Evolutionary conservation across 345 rosid species (phyloP), one percentile per base, ranked within the genome.

Genomic region (Boechera divaricarpa): DNA sequence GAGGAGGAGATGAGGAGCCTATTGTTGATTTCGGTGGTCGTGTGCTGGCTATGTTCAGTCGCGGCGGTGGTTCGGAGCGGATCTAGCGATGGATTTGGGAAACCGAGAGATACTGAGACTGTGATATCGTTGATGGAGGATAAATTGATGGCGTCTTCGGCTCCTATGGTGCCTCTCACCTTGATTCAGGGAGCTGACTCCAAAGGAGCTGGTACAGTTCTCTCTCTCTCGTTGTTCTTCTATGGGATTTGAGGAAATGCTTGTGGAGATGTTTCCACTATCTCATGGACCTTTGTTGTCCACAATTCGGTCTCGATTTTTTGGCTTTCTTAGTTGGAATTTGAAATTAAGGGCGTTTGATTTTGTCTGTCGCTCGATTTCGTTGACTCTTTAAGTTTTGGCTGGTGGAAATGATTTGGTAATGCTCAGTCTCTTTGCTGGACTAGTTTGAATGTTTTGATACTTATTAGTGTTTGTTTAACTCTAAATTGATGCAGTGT

Each of bases 111-210:
- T 7, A 56, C 71, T 3, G 86, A 80, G 18, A 58, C 63, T 2
- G 16, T 55, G 51, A 78, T 85, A 18, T 74, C 87, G 15, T 67
- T 49, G 7, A 31, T 61, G 44, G 86, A 85, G 59, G 67, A 33
- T 2, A 5, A 57, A 15, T 53, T 75, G 81, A 49, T 56, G 78
- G 62, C 31, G 73, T 39, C 56, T 54, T 84, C 31, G 3, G 89
- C 85, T 75, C 74, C 77, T 52, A 82, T 78, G 91, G 88, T 91
- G 13, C 87, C 83, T 45, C 94, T 94, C 67, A 87, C 96, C 72
- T 91, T 94, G 76, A 90, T 94, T 77, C 82, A 79, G 3, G 91
- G 93, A 79, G 97, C 97, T 85, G 94, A 78, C 45, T 79, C 91
- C 39, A 87, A 86, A 76, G 97, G 97, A 87, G 97, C 98, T 77